phyloP scores from a whole-genome alignment of 306 rosid species.

The Hippophae rhamnoides region DNA sequence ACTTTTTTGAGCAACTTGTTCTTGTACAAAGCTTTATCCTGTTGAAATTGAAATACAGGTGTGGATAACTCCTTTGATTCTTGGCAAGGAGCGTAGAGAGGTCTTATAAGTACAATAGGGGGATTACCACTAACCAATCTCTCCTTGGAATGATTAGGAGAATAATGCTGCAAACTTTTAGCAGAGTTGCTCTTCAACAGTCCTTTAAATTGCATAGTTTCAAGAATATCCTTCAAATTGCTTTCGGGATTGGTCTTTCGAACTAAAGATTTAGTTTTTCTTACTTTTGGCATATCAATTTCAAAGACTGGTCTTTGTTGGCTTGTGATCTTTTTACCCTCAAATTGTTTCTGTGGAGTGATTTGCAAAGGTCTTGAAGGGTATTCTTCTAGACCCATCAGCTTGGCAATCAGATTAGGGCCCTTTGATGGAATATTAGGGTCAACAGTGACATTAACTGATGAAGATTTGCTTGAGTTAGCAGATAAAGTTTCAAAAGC shows the following conservation, averaged over 20 bases:
- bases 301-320: slow-evolving; percentile 46
- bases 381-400: slow-evolving; percentile 75
- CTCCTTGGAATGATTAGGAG: slow-evolving; percentile 14
- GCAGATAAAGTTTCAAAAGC: slow-evolving; percentile 48
- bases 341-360: slow-evolving; percentile 30
- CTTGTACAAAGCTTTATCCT: slow-evolving; percentile 27
- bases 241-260: slow-evolving; percentile 36
- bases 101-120: slow-evolving; percentile 76
- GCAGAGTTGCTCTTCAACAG: slow-evolving; percentile 32
- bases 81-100: slow-evolving; percentile 26
- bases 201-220: slow-evolving; percentile 52
- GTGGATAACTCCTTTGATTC: slow-evolving; percentile 16
- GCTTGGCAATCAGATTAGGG: slow-evolving; percentile 64
- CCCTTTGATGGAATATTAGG: slow-evolving; percentile 45
- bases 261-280: slow-evolving; percentile 18
- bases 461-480: slow-evolving; percentile 61
- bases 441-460: slow-evolving; percentile 29
- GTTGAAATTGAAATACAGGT: slow-evolving; percentile 20
- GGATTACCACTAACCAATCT: slow-evolving; percentile 22
- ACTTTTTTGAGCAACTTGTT: slow-evolving; percentile 21
- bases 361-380: slow-evolving; percentile 34
- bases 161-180: slow-evolving; percentile 27
- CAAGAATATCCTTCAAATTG: slow-evolving; percentile 67
- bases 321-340: slow-evolving; percentile 35
- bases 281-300: slow-evolving; percentile 37